These are phyloP conservation scores for Gossypioides kirkii DNA, from an alignment of 345 rosid genomes.

Conservation along the genomic window DNA sequence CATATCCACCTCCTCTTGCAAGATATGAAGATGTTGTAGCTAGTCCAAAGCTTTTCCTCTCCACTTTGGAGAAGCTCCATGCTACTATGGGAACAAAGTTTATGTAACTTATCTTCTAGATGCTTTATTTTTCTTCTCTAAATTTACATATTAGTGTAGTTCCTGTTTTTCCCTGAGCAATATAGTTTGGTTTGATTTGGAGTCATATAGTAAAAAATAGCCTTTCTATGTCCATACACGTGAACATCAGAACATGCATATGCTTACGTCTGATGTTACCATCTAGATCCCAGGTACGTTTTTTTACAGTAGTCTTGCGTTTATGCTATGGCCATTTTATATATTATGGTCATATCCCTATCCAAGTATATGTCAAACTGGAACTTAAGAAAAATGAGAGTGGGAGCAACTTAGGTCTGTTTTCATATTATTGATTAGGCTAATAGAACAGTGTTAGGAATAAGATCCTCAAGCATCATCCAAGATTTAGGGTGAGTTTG, in stretches of 20 bases:
- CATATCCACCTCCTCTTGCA: conserved; percentile 58
- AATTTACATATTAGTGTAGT: not conserved
- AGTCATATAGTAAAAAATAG: not conserved
- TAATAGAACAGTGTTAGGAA: not conserved
- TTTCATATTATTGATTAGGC: not conserved
- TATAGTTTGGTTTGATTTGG: not conserved
- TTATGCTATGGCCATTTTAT: no score
- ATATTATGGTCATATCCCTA: no score
- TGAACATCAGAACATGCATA: not conserved
- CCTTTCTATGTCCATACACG: not conserved
- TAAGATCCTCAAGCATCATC: not conserved
- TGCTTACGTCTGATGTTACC: not conserved
- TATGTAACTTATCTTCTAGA: conserved; percentile 36
- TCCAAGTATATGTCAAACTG: no score
- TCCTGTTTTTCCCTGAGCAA: not conserved
- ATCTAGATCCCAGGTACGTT: not conserved
- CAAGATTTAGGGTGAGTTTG: no score
- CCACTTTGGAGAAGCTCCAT: conserved; percentile 75
- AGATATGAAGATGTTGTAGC: conserved; percentile 63
- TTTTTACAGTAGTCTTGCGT: not conserved
- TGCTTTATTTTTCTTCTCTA: not conserved
- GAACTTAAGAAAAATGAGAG: no score
- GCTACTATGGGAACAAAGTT: conserved; percentile 79
- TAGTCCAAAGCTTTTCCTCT: conserved; percentile 56
- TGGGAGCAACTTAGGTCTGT: not conserved